Base-by-base conservation (phyloP, 192 early-diverging fungal genomes). In the Rhizophlyctis rosea region DNA sequence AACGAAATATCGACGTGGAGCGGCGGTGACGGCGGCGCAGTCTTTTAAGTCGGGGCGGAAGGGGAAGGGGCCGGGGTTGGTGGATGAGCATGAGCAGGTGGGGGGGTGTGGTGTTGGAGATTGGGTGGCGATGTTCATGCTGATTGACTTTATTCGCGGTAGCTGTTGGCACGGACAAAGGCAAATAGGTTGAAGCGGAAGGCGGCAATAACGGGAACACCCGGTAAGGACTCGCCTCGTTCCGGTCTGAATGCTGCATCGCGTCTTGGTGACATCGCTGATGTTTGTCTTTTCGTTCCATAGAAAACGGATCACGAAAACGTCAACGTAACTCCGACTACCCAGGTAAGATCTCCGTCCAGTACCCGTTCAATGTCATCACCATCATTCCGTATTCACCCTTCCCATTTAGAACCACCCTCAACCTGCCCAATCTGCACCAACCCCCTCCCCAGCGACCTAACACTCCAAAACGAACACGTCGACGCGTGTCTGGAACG, bases 361-460 rank as follows among this genome's bases (percentile, higher is more conserved):
- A 2, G 44, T 34, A 32, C 56, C 23, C 24, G 27, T 33, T 48
- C 28, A 11, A 34, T n/a, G 52, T 62, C 47, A 32, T 24, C 25
- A 61, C 28, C 50, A 77, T n/a, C n/a, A n/a, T n/a, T n/a, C n/a
- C n/a, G n/a, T n/a, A n/a, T n/a, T n/a, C n/a, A n/a, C n/a, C n/a
- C n/a, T n/a, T n/a, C n/a, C n/a, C n/a, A n/a, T n/a, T n/a, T n/a
- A n/a, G n/a, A n/a, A n/a, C n/a, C n/a, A n/a, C n/a, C n/a, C n/a
- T n/a, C n/a, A n/a, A n/a, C 70, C 0, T 90, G 88, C 63, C 87
- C 86, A 62, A 83, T 90, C 50, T 90, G 88, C 70, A 77, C 76
- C 29, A 63, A 77, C 44, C 54, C 67, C 0, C 73, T 90, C 4
- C 76, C 71, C 62, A 81, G 80, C 13, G 85, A 85, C 3, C 68